Percentiles rank a stretch among this genome's conserved stretches.
These are phyloP conservation scores for Suillus subluteus DNA, from an alignment of 768 basidiomycete species.

Conservation along the genomic window DNA sequence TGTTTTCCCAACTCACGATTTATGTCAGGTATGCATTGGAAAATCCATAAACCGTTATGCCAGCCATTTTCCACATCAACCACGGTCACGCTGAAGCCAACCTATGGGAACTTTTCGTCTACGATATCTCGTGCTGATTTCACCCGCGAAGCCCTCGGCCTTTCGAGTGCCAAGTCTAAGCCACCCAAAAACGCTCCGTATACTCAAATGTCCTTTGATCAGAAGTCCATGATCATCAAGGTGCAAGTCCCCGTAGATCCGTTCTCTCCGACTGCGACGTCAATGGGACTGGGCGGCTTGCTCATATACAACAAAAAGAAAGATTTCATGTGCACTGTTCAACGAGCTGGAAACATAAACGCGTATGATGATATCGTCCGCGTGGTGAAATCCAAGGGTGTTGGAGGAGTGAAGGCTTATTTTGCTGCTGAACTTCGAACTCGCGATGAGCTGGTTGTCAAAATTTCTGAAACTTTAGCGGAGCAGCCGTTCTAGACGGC, in stretches of 20 bases:
- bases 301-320: conserved; percentile 57
- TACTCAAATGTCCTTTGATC: conserved; percentile 30
- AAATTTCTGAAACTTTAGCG: conserved; percentile 53
- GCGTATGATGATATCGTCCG: conserved; percentile 46
- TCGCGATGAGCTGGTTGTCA: conserved; percentile 51
- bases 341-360: conserved; percentile 31
- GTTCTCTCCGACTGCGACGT: conserved; percentile 2
- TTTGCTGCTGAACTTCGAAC: conserved; percentile 55
- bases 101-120: conserved; percentile 30
- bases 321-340: conserved; percentile 51
- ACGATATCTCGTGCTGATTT: conserved; percentile 34
- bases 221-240: conserved; percentile 55
- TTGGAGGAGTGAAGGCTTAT: conserved; percentile 52
- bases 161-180: conserved; percentile 26
- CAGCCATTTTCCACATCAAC: conserved; percentile 45
- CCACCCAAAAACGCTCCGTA: conserved; percentile 18
- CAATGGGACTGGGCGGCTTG: conserved; percentile 29
- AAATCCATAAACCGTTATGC: conserved; percentile 50
- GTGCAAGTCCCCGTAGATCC: conserved; percentile 47
- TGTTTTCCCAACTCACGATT: neutral
- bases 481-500: conserved; percentile 53
- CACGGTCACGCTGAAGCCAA: conserved; percentile 51
- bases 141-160: conserved; percentile 33
- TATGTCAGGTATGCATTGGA: conserved; percentile 50
- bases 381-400: conserved; percentile 45